Percentiles rank a stretch among this genome's conserved stretches.
phyloP scores from a whole-genome alignment of 164 flowering plant genomes.

The Vitis rotundifolia region DNA sequence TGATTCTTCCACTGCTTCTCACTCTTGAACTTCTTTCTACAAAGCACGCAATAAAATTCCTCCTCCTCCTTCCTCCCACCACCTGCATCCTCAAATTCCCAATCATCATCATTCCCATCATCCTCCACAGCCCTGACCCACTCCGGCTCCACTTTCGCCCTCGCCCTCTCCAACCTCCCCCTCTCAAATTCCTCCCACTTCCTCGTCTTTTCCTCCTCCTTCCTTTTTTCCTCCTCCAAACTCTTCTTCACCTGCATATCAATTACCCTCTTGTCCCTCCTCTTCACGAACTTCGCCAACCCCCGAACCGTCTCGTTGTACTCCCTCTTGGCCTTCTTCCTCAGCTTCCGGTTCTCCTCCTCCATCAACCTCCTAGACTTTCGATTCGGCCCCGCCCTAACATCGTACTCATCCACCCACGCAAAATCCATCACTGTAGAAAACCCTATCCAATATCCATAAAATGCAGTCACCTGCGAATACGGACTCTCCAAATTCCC shows the following conservation, averaged over 20 bases:
- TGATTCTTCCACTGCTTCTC: constrained; percentile 99
- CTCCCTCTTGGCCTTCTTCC: constrained; percentile 89
- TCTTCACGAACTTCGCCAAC: constrained; percentile 88
- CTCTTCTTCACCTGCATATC: constrained; percentile 76
- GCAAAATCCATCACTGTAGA: constrained; percentile 76
- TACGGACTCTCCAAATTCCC: constrained; percentile 75
- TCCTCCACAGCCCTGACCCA: constrained; percentile 73
- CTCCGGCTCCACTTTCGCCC: constrained; percentile 73
- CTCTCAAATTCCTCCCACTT: constrained; percentile 56
- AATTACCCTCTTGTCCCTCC: constrained; percentile 92
- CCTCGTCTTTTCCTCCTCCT: constrained; percentile 54
- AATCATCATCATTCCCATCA: constrained; percentile 6
- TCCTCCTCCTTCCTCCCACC: constrained; percentile 33
- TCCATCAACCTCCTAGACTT: constrained; percentile 79
- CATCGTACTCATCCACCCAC: constrained; percentile 84
- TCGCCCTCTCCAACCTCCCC: constrained; percentile 66
- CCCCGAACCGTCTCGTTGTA: constrained; percentile 86
- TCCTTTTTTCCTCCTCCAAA: constrained; percentile 65
- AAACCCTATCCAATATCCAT: constrained; percentile 82
- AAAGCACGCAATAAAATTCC: constrained; percentile 71
- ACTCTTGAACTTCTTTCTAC: constrained; percentile 92
- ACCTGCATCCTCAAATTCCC: constrained; percentile 23
- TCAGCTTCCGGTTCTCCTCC: constrained; percentile 87
- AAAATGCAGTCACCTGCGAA: constrained; percentile 82
- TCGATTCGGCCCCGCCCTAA: constrained; percentile 57